A percentile compares a stretch with the other conserved stretches of the same genome.
Evolutionary conservation across 2,329 filamentous ascomycete species (phyloP).

Genomic region (Chaetomium globosum): DNA sequence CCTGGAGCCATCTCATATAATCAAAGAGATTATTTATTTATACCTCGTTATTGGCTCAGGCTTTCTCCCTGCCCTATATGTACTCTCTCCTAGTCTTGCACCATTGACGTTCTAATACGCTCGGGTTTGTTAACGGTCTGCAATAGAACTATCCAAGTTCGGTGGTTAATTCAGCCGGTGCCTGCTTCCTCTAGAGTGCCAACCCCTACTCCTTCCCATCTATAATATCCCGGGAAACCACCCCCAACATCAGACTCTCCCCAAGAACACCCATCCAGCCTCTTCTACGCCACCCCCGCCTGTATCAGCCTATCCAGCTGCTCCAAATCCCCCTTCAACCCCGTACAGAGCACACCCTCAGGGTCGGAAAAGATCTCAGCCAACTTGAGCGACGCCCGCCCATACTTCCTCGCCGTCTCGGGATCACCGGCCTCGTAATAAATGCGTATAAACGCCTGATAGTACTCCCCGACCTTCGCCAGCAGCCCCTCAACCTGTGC

Average conservation of each 20-base stretch:
- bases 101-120: no score
- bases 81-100: no score
- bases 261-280: not conserved
- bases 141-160: no score
- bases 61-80: no score
- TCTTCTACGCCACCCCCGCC: slow-evolving; percentile 8
- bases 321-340: slow-evolving; percentile 19
- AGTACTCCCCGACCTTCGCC: slow-evolving; percentile 32
- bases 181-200: no score
- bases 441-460: slow-evolving; percentile 29
- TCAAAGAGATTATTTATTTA: no score
- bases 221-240: not conserved
- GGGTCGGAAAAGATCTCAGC: slow-evolving; percentile 31
- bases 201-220: not conserved
- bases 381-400: slow-evolving; percentile 20
- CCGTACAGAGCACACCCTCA: slow-evolving; percentile 28
- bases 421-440: slow-evolving; percentile 29
- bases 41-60: no score
- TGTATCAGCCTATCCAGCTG: not conserved
- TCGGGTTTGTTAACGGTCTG: no score
- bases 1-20: no score
- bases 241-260: not conserved
- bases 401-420: slow-evolving; percentile 22
- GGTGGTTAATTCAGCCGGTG: no score
- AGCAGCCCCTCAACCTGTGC: slow-evolving; percentile 29